Evolutionary conservation across 352 stramenopile species (phyloP), one percentile per base, ranked within the genome.

Genomic region (Phytophthora idaei): DNA sequence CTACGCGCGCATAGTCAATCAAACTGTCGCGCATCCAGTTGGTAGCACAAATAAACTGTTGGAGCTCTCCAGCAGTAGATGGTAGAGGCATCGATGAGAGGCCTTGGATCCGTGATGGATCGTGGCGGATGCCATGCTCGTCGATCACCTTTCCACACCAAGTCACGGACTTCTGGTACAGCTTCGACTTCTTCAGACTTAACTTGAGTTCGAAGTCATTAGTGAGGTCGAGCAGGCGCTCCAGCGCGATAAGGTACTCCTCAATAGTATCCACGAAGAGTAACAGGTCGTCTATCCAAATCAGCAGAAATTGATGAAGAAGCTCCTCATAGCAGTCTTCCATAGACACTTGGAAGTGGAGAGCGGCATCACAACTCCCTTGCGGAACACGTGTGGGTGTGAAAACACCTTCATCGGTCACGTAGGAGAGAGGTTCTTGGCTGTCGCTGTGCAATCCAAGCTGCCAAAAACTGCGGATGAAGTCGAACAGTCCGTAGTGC

Each of bases 391-490:
- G 17, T 11, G 17, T 57, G 7, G 36, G 21, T 2, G 50, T 57
- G 25, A 48, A 48, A 5, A 48, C 17, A 11, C 45, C 45, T 21
- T 51, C 45, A 34, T 51, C 57, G 1, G 48, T 76, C 57, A 67
- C 46, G 49, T 69, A 77, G 1, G 49, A 64, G n/a, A 71, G 60
- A 0, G 61, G 51, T 25, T 77, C 54, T 39, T 59, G 48, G 25
- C 58, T 64, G 1, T 53, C 54, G 9, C 50, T 7, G 15, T 60
- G 17, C 3, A 71, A 14, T 1, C 42, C 46, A 7, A 76, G 49
- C 28, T 71, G 51, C 62, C 56, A 75, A 71, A 75, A 27, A 49
- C 62, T 25, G 56, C 55, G 39, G 29, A 71, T 67, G 14, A 72
- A 59, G 34, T 76, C 68, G 21, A 64, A 60, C 6, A 57, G 57